A percentile compares a stretch with the other conserved stretches of the same genome.
Conservation (phyloP, 495 filamentous ascomycete species). For the Neurospora tetrasperma region DNA sequence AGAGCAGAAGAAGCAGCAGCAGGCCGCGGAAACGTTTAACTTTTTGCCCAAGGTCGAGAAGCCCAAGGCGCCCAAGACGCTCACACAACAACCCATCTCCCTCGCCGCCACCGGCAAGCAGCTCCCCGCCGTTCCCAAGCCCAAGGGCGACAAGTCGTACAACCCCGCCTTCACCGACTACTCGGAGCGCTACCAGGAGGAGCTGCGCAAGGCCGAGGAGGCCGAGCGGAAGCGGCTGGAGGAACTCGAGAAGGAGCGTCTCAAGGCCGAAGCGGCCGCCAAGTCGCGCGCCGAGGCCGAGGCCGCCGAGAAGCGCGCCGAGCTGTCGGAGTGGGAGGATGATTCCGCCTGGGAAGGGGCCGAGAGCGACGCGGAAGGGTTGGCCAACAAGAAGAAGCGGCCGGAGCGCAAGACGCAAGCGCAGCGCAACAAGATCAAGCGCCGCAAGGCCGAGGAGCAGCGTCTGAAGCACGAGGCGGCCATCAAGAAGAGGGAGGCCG, state of each 20-base stretch:
- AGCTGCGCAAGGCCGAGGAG: constrained; percentile 68
- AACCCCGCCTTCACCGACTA: constrained; percentile 84
- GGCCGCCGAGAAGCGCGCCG: constrained; percentile 54
- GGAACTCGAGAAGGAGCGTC: constrained; percentile 51
- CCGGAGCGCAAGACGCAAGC: constrained; percentile 74
- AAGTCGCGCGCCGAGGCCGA: constrained; percentile 50
- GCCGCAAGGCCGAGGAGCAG: constrained; percentile 77
- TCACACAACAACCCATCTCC: constrained; percentile 68
- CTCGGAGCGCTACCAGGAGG: constrained; percentile 57
- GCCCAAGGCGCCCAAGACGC: constrained; percentile 61
- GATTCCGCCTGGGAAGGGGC: constrained; percentile 85
- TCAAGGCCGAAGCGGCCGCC: constrained; percentile 42
- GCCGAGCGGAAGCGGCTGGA: constrained; percentile 67
- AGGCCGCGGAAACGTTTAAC: constrained; percentile 36
- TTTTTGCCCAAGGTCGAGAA: constrained; percentile 54
- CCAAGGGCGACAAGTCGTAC: constrained; percentile 76
- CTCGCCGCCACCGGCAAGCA: constrained; percentile 66
- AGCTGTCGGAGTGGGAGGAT: constrained; percentile 62
- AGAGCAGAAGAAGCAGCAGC: constrained; percentile 27
- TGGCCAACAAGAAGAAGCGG: constrained; percentile 50
- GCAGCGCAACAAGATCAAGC: constrained; percentile 77
- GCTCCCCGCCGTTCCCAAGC: constrained; percentile 67
- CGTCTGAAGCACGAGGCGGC: constrained; percentile 57
- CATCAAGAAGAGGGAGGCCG: constrained; percentile 57
- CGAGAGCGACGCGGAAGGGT: constrained; percentile 52